Base-by-base conservation (phyloP, 148 eudicot genomes). In the Nepenthes gracilis region DNA sequence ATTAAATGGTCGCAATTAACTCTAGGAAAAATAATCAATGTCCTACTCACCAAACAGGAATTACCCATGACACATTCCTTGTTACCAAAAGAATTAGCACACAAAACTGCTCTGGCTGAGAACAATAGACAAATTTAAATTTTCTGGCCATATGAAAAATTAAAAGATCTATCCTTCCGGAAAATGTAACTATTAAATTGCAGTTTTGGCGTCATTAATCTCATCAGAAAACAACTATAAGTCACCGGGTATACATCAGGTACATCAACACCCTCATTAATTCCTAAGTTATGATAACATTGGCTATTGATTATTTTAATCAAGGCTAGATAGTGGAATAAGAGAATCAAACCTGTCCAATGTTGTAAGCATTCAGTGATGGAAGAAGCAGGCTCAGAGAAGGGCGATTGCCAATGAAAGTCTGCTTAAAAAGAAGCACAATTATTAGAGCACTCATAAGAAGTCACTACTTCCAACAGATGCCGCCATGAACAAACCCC, bases 401-500 rank as follows among this genome's bases (percentile, higher is more conserved):
- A 58, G 99, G 99, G 48, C 99, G 96, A 76, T 93, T 93, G 59
- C 99, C 99, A 8, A 92, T 65, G 78, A 93, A 93, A 51, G 95
- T 93, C 98, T 93, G 91, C 54, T 59, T 54, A 70, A 64, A 49
- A 49, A 49, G 53, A 5, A 49, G 11, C 15, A 2, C 6, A n/a
- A 49, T 49, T 12, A 49, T 2, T 49, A 49, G 6, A 11, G 11
- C 53, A 49, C 13, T n/a, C 2, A 2, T 5, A 12, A 49, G 11
- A 49, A 2, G 53, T 23, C 48, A 45, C 6, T 45, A 11, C 48
- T 45, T 6, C 11, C 53, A 47, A 58, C 60, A 12, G n/a, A 63
- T 43, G 32, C 9, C 55, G 23, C 34, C 0, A 10, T 47, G 9
- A 12, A 38, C 37, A 66, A 33, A 35, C 64, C 36, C 36, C 11